Evolutionary conservation across 768 basidiomycete genomes (phyloP).

Genomic region (Lentinula guzmanii): DNA sequence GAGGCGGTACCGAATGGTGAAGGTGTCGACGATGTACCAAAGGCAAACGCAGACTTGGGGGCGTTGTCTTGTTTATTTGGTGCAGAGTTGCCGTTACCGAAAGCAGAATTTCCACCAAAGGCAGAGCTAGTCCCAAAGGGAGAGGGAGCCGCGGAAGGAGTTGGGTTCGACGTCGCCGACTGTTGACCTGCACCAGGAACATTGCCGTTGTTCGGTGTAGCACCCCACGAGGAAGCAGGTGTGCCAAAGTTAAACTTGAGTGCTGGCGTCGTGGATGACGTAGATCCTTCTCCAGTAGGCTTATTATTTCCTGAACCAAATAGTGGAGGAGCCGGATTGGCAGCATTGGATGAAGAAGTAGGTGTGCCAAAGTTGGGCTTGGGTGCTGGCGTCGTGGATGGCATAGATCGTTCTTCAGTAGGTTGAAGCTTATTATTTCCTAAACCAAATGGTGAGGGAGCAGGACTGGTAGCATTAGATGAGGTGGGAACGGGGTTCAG

Average conservation of each 20-base stretch:
- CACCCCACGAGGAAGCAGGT: background rate
- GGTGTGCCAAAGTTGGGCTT: conserved; percentile 3
- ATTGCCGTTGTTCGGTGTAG: background rate
- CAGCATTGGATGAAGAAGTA: background rate
- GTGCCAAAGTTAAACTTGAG: conserved; percentile 3
- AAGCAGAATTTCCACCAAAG: background rate
- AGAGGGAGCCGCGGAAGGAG: background rate
- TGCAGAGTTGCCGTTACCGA: background rate
- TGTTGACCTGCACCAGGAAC: background rate
- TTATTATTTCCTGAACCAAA: too few species aligned
- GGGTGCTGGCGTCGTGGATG: background rate
- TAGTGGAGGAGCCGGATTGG: background rate
- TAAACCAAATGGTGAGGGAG: too few species aligned
- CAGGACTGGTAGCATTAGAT: background rate
- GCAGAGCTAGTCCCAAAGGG: background rate
- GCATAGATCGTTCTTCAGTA: background rate
- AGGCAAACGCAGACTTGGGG: background rate
- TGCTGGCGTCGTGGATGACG: background rate
- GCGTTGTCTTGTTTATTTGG: background rate
- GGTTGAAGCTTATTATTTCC: background rate
- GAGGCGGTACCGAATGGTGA: background rate
- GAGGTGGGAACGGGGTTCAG: conserved; percentile 13
- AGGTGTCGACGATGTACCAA: background rate
- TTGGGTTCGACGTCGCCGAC: background rate
- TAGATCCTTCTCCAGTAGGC: background rate